Percentiles rank a stretch among this genome's conserved stretches.
Evolutionary conservation across 2,329 filamentous ascomycete genomes (phyloP).

Genomic region (Aspergillus ochraceus): DNA sequence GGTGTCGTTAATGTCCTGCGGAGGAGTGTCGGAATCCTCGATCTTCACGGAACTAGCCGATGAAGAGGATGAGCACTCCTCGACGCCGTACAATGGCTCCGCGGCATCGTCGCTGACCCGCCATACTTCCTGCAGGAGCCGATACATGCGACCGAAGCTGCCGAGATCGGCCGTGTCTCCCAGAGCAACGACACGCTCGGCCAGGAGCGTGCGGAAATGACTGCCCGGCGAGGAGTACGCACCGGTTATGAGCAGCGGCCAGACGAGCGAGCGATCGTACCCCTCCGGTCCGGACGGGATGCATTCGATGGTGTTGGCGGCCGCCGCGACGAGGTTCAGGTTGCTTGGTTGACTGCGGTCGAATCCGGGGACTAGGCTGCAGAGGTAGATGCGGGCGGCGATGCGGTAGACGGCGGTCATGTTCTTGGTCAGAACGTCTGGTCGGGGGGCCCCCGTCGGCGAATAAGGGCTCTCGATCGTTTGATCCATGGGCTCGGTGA

Average conservation of each 20-base stretch:
- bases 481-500: constrained; percentile 69
- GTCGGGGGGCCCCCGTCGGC: constrained; percentile 66
- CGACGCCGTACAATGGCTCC: constrained; percentile 10
- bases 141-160: constrained; percentile 79
- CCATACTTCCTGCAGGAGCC: constrained; percentile 83
- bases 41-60: constrained; percentile 18
- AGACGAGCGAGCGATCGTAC: constrained; percentile 87
- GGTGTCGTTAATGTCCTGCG: constrained; percentile 1
- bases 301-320: constrained; percentile 73
- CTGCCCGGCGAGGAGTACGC: constrained; percentile 72
- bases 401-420: constrained; percentile 89
- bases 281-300: constrained; percentile 80
- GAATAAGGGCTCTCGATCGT: constrained; percentile 60
- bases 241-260: constrained; percentile 89
- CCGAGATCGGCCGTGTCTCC: constrained; percentile 78
- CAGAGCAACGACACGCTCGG: constrained; percentile 70
- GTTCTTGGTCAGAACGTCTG: constrained; percentile 81
- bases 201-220: constrained; percentile 74
- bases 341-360: constrained; percentile 72
- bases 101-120: constrained; percentile 63
- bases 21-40: constrained; percentile 19
- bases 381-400: constrained; percentile 94
- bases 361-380: constrained; percentile 88
- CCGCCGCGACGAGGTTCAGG: constrained; percentile 73
- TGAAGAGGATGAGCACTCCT: constrained; percentile 8